These are phyloP conservation scores for Kluyveromyces starmeri DNA, from an alignment of 805 yeast species.

Conservation along the genomic window DNA sequence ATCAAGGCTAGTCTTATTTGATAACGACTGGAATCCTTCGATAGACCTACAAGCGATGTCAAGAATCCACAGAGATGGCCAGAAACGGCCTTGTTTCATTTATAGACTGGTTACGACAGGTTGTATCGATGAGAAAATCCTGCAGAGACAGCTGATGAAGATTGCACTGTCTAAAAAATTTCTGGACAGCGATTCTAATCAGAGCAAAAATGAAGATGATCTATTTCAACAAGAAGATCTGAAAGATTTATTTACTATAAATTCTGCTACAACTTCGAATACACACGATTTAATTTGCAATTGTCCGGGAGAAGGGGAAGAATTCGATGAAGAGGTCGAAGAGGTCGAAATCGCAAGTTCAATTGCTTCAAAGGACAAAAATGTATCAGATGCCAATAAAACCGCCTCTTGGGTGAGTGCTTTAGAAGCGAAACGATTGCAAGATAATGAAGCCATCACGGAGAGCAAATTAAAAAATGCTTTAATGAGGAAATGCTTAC, in stretches of 20 bases:
- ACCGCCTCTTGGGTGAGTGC: slow-evolving; percentile 45
- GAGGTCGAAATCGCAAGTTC: slow-evolving; percentile 9
- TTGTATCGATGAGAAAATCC: slow-evolving; percentile 86
- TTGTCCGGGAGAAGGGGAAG: slow-evolving; percentile 50
- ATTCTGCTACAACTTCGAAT: slow-evolving; percentile 42
- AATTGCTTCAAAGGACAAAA: slow-evolving; percentile 3
- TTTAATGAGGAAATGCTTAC: slow-evolving; percentile 48
- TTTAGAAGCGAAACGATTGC: slow-evolving; percentile 29
- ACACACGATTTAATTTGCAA: slow-evolving; percentile 73
- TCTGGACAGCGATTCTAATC: slow-evolving; percentile 31
- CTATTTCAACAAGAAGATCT: slow-evolving; percentile 63
- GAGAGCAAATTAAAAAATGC: slow-evolving; percentile 28
- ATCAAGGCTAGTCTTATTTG: slow-evolving; percentile 72
- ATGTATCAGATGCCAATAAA: not conserved
- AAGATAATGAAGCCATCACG: slow-evolving; percentile 15
- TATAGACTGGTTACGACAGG: slow-evolving; percentile 84
- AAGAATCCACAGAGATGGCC: slow-evolving; percentile 91
- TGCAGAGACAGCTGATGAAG: slow-evolving; percentile 85
- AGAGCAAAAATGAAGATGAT: slow-evolving; percentile 40
- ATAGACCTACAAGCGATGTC: slow-evolving; percentile 93
- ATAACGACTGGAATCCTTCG: slow-evolving; percentile 97
- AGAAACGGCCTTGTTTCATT: slow-evolving; percentile 62
- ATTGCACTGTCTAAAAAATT: slow-evolving; percentile 69
- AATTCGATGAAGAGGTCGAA: slow-evolving; percentile 10
- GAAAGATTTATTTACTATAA: slow-evolving; percentile 62